Evolutionary conservation across 2,329 filamentous ascomycete species (phyloP), one percentile per base, ranked within the genome.

Genomic region (Paramyrothecium sp.): DNA sequence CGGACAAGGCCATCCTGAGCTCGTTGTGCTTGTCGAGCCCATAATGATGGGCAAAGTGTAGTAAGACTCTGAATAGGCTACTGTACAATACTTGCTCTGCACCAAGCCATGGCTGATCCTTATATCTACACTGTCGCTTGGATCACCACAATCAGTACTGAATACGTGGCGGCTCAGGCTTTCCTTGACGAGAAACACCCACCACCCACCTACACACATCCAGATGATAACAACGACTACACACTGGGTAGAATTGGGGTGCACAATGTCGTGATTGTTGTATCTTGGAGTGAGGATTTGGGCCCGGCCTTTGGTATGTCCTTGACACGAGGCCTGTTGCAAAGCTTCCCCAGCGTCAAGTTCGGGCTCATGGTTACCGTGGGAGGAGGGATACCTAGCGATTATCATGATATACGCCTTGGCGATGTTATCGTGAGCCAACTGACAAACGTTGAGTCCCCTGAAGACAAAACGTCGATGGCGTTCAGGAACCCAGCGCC

Each of bases 151-250:
- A 54, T 78, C 1, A 20, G 16, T 1, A 67, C 61, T 0, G 77
- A 80, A 54, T 69, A 65, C 47, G 65, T 72, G 47, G 75, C 76
- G 7, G 75, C 76, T 2, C 60, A 61, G 33, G 60, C 53, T 0
- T 71, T 78, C 23, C 71, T 79, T 5, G 75, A 80, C 51, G 71
- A 78, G 60, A 57, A 66, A 48, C 71, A 78, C 53, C 66, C 65
- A 0, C 3, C n/a, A 0, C 48, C 48, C 22, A 11, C 21, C 17
- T 21, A 51, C 70, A 34, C 67, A n/a, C n/a, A 56, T 1, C 22
- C 19, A 7, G 21, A 67, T 10, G 70, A 72, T 23, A 65, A 64
- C 51, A 62, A 63, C 7, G 69, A 65, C 20, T 77, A 77, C 55
- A 61, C 60, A 1, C 58, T 71, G 0, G 74, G 73, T 0, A 59